phyloP scores from a whole-genome alignment of 108 stramenopile genomes.

The Pseudonitzschia pungens region DNA sequence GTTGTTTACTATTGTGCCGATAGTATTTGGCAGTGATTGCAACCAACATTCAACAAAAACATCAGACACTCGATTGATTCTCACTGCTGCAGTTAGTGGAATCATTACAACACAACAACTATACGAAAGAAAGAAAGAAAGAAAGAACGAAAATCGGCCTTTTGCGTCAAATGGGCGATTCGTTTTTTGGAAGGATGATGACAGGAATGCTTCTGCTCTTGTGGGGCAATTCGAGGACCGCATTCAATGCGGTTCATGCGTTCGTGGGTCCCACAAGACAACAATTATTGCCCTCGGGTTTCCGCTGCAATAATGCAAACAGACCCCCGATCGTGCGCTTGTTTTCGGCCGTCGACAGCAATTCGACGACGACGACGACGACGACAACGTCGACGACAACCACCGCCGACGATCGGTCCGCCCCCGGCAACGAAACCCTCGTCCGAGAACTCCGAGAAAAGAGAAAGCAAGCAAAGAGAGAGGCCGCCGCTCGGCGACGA shows the following conservation, averaged over 20 bases:
- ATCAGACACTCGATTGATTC: too few species aligned
- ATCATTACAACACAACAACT: too few species aligned
- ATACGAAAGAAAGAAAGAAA: too few species aligned
- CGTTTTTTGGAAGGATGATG: slow-evolving; percentile 4
- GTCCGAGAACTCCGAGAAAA: slow-evolving; percentile 6
- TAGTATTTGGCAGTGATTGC: too few species aligned
- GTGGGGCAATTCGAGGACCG: slow-evolving; percentile 7
- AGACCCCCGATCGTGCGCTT: neutral
- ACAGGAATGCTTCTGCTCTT: slow-evolving; percentile 1
- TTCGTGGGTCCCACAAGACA: neutral
- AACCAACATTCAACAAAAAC: too few species aligned
- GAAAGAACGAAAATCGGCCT: too few species aligned
- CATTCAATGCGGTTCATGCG: slow-evolving; percentile 7
- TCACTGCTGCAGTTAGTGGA: too few species aligned
- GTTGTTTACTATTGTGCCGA: too few species aligned
- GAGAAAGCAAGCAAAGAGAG: slow-evolving; percentile 33
- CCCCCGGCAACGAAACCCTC: neutral
- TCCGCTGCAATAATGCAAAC: neutral
- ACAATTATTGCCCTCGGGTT: neutral
- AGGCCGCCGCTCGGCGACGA: slow-evolving; percentile 47
- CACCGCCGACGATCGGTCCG: neutral
- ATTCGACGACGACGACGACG: neutral
- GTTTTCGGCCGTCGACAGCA: slow-evolving; percentile 1
- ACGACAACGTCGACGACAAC: too few species aligned
- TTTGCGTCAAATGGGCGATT: neutral